Evolutionary conservation across 306 rosid species (phyloP).

Genomic region (Alnus rubra): DNA sequence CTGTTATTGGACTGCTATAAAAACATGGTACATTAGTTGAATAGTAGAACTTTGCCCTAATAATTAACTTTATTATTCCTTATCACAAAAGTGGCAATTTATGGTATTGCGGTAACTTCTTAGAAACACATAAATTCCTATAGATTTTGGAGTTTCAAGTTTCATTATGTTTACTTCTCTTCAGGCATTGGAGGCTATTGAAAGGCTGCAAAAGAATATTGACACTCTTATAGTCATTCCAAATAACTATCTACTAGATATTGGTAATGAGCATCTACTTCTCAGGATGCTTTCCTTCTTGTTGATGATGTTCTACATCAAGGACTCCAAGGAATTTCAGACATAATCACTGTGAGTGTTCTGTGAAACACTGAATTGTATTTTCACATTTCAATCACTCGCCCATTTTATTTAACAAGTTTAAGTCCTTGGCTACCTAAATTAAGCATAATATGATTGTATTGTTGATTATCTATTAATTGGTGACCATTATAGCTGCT

Average conservation of each 20-base stretch:
- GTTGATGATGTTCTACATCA: slow-evolving; percentile 95
- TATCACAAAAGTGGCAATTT: not conserved
- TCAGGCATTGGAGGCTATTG: slow-evolving; percentile 96
- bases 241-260: too few species aligned
- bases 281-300: slow-evolving; percentile 90
- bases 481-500: not conserved
- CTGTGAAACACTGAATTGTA: slow-evolving; percentile 8
- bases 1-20: not conserved
- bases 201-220: slow-evolving; percentile 64
- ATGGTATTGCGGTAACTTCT: not conserved
- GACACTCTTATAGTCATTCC: not conserved
- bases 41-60: too few species aligned
- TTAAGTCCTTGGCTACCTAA: not conserved
- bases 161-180: slow-evolving; percentile 14
- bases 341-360: slow-evolving; percentile 80
- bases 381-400: slow-evolving; percentile 7
- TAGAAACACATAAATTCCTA: not conserved
- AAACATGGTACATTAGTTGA: too few species aligned
- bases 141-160: not conserved
- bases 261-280: slow-evolving; percentile 88
- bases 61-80: too few species aligned
- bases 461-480: not conserved
- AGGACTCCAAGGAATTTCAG: slow-evolving; percentile 97
- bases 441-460: not conserved
- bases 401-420: not conserved